A percentile compares a stretch with the other conserved stretches of the same genome.
Conservation (phyloP, 768 basidiomycete species). For the Podaxis rugospora region DNA sequence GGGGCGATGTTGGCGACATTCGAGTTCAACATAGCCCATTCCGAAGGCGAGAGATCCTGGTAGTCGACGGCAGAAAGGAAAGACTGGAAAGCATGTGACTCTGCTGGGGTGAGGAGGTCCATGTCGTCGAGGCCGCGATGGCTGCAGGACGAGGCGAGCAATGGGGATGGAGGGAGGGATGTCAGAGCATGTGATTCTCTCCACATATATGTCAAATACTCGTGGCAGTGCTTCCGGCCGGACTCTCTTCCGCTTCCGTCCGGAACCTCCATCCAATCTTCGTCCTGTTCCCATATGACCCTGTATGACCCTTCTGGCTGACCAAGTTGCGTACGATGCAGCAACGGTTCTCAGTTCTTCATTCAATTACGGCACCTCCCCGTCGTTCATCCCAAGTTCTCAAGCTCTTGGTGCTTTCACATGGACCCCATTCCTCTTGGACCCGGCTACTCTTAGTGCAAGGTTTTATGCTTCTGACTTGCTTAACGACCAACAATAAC, state of each 20-base stretch:
- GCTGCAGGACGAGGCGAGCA: not conserved
- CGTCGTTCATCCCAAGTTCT: not conserved
- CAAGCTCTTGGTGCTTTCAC: not conserved
- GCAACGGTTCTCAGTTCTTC: not conserved
- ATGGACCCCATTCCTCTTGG: not conserved
- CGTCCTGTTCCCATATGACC: too few relatives aligned
- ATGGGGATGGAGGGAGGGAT: not conserved
- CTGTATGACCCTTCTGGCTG: too few relatives aligned
- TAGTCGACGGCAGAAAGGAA: slow-evolving; percentile 58
- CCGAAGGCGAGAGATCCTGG: slow-evolving; percentile 33
- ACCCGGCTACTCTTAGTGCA: not conserved
- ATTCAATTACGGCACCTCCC: not conserved
- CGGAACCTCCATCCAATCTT: not conserved
- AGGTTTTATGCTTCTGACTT: too few relatives aligned
- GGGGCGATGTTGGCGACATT: slow-evolving; percentile 24
- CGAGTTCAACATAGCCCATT: slow-evolving; percentile 36
- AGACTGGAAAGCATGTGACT: slow-evolving; percentile 64
- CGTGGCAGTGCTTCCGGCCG: slow-evolving; percentile 8
- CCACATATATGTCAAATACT: not conserved
- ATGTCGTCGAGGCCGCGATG: slow-evolving; percentile 23
- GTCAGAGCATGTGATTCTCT: slow-evolving; percentile 8
- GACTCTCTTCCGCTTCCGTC: not conserved
- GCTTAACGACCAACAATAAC: not conserved
- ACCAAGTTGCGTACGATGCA: too few relatives aligned
- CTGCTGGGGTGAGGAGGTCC: slow-evolving; percentile 59